Evolutionary conservation across 164 flowering plant genomes (phyloP).

Genomic region (Macadamia tetraphylla): DNA sequence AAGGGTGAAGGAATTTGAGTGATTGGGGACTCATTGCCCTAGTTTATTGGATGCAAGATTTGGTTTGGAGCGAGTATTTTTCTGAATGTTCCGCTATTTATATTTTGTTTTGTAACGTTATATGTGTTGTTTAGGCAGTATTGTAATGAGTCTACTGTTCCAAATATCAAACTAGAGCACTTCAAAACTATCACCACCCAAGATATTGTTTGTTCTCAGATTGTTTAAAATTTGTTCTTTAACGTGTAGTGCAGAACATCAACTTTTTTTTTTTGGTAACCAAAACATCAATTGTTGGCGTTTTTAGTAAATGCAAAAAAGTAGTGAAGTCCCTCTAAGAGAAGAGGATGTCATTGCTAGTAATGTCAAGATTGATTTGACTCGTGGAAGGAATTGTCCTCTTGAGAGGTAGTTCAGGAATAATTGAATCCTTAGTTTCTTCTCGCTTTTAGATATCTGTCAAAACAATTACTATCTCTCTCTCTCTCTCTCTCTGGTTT

Average conservation of each 20-base stretch:
- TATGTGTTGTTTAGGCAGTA: slow-evolving; percentile 44
- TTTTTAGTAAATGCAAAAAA: slow-evolving; percentile 32
- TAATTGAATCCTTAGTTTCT: background rate
- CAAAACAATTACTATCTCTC: background rate
- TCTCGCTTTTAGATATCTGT: background rate
- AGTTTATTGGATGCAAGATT: no score
- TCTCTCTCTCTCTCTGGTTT: no score
- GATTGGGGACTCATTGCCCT: no score
- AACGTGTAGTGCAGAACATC: background rate
- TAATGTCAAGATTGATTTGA: slow-evolving; percentile 86
- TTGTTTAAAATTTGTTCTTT: slow-evolving; percentile 2
- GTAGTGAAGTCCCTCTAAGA: slow-evolving; percentile 42
- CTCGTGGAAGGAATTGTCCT: slow-evolving; percentile 82
- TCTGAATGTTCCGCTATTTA: no score
- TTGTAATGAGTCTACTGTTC: slow-evolving; percentile 90
- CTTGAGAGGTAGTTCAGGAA: slow-evolving; percentile 62
- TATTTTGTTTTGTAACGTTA: background rate
- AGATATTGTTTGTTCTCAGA: slow-evolving; percentile 89
- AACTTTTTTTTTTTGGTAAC: background rate
- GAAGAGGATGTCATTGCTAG: slow-evolving; percentile 85
- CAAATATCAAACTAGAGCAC: slow-evolving; percentile 64
- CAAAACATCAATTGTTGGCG: background rate
- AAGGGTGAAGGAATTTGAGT: no score
- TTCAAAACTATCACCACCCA: slow-evolving; percentile 73
- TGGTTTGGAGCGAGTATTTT: no score